These are phyloP conservation scores for Diaporthe sp. DNA, from an alignment of 2,329 filamentous ascomycete genomes.

Conservation along the genomic window DNA sequence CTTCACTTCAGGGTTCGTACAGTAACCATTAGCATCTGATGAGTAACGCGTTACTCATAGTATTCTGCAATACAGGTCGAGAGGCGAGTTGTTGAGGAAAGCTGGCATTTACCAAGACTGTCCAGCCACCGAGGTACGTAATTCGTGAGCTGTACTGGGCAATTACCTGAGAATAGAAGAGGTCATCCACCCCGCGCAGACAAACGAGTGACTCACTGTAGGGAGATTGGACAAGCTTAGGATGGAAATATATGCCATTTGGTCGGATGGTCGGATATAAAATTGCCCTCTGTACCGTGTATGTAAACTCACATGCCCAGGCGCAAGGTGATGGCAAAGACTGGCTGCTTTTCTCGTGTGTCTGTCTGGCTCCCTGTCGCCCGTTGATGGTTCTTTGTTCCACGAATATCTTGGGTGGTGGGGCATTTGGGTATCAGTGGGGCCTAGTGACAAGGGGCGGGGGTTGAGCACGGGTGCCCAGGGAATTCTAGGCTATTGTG, in stretches of 20 bases:
- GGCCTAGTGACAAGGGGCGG: neutral
- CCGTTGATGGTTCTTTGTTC: neutral
- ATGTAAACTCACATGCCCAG: too few species aligned
- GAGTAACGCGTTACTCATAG: neutral
- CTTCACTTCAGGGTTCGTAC: neutral
- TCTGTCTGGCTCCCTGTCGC: neutral
- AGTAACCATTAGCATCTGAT: neutral
- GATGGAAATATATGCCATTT: neutral
- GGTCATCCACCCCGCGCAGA: neutral
- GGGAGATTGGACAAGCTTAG: too few species aligned
- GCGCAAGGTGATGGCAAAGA: neutral
- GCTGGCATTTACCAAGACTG: neutral
- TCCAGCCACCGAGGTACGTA: constrained; percentile 5
- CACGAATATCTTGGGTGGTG: constrained; percentile 17
- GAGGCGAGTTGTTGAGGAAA: neutral
- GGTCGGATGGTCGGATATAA: neutral
- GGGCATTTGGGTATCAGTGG: constrained; percentile 24
- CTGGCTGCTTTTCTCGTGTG: too few species aligned
- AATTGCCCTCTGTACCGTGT: neutral
- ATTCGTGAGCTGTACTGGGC: constrained; percentile 4
- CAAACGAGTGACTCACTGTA: neutral
- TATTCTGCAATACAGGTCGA: neutral
- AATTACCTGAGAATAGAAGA: neutral
- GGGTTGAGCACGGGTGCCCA: neutral
- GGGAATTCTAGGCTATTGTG: neutral